Evolutionary conservation across 352 stramenopile species (phyloP), one percentile per base, ranked within the genome.

Genomic region (Peronospora belbahrii): DNA sequence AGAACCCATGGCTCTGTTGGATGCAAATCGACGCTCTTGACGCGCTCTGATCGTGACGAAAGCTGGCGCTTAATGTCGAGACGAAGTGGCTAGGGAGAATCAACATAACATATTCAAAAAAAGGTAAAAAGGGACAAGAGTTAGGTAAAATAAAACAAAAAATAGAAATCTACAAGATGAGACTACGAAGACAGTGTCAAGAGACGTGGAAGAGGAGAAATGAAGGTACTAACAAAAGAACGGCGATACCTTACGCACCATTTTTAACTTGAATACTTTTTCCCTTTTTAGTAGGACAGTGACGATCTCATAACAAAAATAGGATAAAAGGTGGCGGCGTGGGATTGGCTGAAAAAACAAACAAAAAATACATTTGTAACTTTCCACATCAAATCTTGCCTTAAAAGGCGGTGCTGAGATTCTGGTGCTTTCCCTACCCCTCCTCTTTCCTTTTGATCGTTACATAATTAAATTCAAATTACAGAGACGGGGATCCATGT

Each of bases 11-110:
- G 92, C 63, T 99, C 96, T 0, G 79, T 97, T 14, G 95, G 94
- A 71, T 99, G 96, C 51, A 99, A 81, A 61, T 99, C 97, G 13
- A 99, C 96, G 50, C 83, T 98, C 70, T 99, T 99, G 19, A 99
- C 96, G 41, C 96, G 91, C 64, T 99, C 96, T 23, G 94, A 98
- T 39, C 86, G 78, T 20, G 88, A 95, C 31, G 75, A 92, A 14
- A 98, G 85, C 62, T 98, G 97, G 59, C 97, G 96, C 70, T 90
- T 90, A 59, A 90, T 88, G 49, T 90, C 76, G 37, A 90, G 59
- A 38, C 79, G 79, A 38, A 90, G 72, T 38, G 79, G 79, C 79
- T 88, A 22, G 27, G 2, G 4, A 19, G 53, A 3, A 10, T 11
- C 41, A 13, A 2, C 3, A 41, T 38, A 34, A 17, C 4, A 25